Conservation (phyloP, 2,329 filamentous ascomycete genomes). For the Ascochyta rabiei region DNA sequence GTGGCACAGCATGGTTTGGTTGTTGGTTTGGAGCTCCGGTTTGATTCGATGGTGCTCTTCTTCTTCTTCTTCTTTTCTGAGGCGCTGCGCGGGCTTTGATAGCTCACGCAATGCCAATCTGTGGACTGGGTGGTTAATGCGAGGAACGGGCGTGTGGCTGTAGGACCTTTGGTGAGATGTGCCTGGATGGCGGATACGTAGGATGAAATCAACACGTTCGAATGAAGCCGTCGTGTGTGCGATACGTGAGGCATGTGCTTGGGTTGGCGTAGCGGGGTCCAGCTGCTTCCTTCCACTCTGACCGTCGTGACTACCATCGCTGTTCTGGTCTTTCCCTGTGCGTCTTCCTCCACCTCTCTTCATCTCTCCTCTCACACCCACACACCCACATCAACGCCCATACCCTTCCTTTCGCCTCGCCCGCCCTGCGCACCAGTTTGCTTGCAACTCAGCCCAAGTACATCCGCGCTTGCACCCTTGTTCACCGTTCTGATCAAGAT, state of each 20-base stretch:
- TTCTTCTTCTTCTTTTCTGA: constrained; percentile 8
- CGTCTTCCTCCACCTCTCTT: no score
- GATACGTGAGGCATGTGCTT: neutral
- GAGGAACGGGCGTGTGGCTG: constrained; percentile 10
- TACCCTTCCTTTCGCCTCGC: no score
- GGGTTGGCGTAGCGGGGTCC: neutral
- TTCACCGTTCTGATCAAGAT: no score
- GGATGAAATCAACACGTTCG: constrained; percentile 28
- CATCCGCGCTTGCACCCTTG: no score
- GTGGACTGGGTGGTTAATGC: constrained; percentile 16
- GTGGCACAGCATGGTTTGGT: constrained; percentile 22
- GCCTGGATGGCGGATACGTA: constrained; percentile 26
- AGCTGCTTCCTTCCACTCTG: no score
- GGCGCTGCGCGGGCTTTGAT: constrained; percentile 27
- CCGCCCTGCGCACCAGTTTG: no score
- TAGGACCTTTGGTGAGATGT: constrained; percentile 21
- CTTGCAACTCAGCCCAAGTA: no score
- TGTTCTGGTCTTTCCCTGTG: no score
- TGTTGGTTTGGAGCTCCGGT: constrained; percentile 26
- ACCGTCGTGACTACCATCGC: no score
- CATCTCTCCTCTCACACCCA: no score
- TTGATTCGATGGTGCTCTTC: constrained; percentile 4
- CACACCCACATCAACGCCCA: no score
- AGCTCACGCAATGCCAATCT: constrained; percentile 12
- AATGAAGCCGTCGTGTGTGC: neutral